phyloP scores from a whole-genome alignment of 1,284 basidiomycete genomes.

The Singerocomus inundabilis region DNA sequence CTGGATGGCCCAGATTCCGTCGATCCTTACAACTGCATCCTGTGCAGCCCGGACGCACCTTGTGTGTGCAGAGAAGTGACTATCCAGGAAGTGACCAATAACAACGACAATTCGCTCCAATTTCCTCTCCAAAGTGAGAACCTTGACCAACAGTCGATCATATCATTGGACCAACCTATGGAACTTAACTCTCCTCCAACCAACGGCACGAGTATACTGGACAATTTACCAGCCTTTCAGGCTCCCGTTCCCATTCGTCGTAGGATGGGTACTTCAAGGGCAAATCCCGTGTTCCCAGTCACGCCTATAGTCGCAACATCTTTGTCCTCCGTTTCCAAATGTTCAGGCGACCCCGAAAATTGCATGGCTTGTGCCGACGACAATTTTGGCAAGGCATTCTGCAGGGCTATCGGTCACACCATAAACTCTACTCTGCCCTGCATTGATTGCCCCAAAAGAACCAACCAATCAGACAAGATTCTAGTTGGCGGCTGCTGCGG shows the following conservation, averaged over 20 bases:
- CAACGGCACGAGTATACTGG: conserved; percentile 53
- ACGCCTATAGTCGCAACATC: conserved; percentile 27
- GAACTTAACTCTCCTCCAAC: conserved; percentile 15
- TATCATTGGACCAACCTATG: conserved; percentile 23
- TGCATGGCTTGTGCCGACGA: conserved; percentile 80
- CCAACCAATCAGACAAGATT: conserved; percentile 25
- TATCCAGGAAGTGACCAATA: conserved; percentile 40
- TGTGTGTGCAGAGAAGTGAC: conserved; percentile 73
- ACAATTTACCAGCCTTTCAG: conserved; percentile 75
- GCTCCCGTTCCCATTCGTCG: conserved; percentile 74
- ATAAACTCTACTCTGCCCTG: conserved; percentile 49
- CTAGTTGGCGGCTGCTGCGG: conserved; percentile 34
- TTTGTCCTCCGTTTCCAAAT: conserved; percentile 27
- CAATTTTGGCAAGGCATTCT: conserved; percentile 84
- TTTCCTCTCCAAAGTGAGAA: conserved; percentile 15
- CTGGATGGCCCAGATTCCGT: conserved; percentile 34
- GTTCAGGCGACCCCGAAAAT: conserved; percentile 63
- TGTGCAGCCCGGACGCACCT: conserved; percentile 66
- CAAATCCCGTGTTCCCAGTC: conserved; percentile 55
- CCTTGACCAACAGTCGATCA: conserved; percentile 24
- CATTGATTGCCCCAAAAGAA: conserved; percentile 48
- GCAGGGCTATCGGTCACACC: conserved; percentile 68
- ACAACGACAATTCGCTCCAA: conserved; percentile 4
- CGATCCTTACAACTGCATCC: conserved; percentile 51
- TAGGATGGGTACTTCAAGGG: conserved; percentile 37